Percentiles rank a stretch among this genome's conserved stretches.
Conservation (phyloP, 2,329 filamentous ascomycete species). For the Cryphonectria japonica region DNA sequence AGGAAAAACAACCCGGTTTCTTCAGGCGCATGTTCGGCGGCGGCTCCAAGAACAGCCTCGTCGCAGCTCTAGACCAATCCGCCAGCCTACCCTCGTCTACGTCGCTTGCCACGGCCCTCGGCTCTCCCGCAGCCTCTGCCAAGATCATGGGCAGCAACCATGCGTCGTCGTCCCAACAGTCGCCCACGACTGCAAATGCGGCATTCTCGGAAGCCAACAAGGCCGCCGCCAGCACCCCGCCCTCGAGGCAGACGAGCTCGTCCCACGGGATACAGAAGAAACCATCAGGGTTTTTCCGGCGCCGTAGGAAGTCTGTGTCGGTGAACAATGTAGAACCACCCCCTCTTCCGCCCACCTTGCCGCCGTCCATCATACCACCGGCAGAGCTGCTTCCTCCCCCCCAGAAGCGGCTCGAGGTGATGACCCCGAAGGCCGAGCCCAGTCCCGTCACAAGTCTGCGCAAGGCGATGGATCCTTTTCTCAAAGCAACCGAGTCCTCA, state of each 20-base stretch:
- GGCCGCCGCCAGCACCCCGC: constrained; percentile 44
- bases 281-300: constrained; percentile 89
- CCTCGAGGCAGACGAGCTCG: constrained; percentile 50
- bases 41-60: constrained; percentile 58
- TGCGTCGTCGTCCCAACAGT: constrained; percentile 30
- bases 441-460: constrained; percentile 81
- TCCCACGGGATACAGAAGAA: constrained; percentile 77
- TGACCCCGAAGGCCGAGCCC: constrained; percentile 44
- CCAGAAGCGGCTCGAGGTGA: constrained; percentile 34
- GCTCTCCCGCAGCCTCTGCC: constrained; percentile 1
- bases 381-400: constrained; percentile 40
- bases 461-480: constrained; percentile 85
- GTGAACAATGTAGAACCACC: constrained; percentile 48
- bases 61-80: constrained; percentile 22
- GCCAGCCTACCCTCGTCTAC: constrained; percentile 13
- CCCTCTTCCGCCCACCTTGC: constrained; percentile 62
- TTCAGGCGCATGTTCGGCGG: constrained; percentile 92
- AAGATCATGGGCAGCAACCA: constrained; percentile 30
- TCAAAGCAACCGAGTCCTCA: constrained; percentile 46
- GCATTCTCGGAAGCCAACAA: constrained; percentile 49
- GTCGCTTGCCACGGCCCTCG: constrained; percentile 17
- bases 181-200: constrained; percentile 13
- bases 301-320: constrained; percentile 86
- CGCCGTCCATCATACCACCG: constrained; percentile 43
- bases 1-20: constrained; percentile 77